Evolutionary conservation across 1,139 yeast species (phyloP), one percentile per base, ranked within the genome.

Genomic region (Kurtzmaniella quercitrusa): DNA sequence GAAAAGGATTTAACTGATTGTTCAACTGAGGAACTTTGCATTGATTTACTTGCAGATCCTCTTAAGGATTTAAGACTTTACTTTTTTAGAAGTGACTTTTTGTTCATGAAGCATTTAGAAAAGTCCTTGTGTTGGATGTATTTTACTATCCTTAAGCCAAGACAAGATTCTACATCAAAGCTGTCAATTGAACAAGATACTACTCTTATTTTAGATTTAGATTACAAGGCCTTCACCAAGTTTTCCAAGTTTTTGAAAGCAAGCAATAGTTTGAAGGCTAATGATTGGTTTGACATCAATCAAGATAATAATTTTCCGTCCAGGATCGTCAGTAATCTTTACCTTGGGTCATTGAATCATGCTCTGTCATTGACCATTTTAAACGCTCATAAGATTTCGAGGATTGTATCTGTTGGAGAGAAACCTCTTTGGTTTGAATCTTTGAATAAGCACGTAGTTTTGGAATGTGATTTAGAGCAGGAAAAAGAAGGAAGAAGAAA

Each of bases 241-340:
- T 46, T 45, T 25, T 43, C 46, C 16, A 41, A 44, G 19, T 18
- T 25, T 10, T 37, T 40, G 2, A 39, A 44, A n/a, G 27, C 14
- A 3, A 47, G 37, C 4, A 29, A 34, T 18, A 43, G 40, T 16
- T 38, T 25, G 16, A 36, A 41, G 14, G 41, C 46, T 16, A 50
- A 53, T 39, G 75, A 70, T 48, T 70, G 75, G 75, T 70, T 70
- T 46, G 51, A 61, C 36, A 49, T 52, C 16, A 55, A 50, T 11
- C 51, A 52, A 39, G 75, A 70, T 46, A 65, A 67, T 48, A 70
- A 70, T 47, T 64, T 70, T 46, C 75, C 75, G 1, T 61, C 70
- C 31, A 59, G 56, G 42, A 59, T 70, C 10, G 51, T 58, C 34
- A 58, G 61, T 12, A 58, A 58, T 39, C 51, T 68, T 16, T 67